Evolutionary conservation across 169 alveolate species (phyloP).

Genomic region (Pseudocohnilembus persalinus): DNA sequence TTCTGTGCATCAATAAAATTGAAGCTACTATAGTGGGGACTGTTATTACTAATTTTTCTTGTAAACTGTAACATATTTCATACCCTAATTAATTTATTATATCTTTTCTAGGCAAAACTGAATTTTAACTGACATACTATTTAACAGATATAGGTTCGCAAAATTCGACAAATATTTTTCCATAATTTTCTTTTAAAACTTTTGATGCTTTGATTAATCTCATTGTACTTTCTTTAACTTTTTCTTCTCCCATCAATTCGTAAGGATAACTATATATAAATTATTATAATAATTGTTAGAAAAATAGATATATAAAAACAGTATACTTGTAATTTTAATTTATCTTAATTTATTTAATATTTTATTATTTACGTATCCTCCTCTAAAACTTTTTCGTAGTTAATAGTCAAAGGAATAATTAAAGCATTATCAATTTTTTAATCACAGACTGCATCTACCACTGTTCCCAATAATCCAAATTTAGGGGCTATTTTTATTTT

Average conservation of each 20-base stretch:
- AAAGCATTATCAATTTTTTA: constrained; percentile 55
- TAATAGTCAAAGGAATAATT: constrained; percentile 76
- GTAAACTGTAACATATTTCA: constrained; percentile 46
- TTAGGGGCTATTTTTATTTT: constrained; percentile 66
- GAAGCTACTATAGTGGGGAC: constrained; percentile 77
- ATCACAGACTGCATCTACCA: constrained; percentile 62
- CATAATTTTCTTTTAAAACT: constrained; percentile 65
- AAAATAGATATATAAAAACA: too few relatives aligned
- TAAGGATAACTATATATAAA: constrained; percentile 52
- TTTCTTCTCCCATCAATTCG: constrained; percentile 78
- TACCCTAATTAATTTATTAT: constrained; percentile 54
- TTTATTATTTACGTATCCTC: constrained; percentile 58
- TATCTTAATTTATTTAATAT: not conserved
- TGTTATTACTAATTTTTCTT: constrained; percentile 56
- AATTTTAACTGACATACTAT: constrained; percentile 30
- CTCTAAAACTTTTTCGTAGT: constrained; percentile 77
- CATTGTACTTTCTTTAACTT: constrained; percentile 67
- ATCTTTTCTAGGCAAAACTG: constrained; percentile 33
- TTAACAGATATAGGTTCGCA: constrained; percentile 61
- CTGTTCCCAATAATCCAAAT: constrained; percentile 61
- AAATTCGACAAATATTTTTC: constrained; percentile 67
- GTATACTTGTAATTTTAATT: too few relatives aligned
- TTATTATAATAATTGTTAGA: too few relatives aligned
- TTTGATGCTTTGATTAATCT: constrained; percentile 68
- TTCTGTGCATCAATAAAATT: constrained; percentile 63